Conservation (phyloP, 1,284 basidiomycete species). For the Stereum hirsutum region DNA sequence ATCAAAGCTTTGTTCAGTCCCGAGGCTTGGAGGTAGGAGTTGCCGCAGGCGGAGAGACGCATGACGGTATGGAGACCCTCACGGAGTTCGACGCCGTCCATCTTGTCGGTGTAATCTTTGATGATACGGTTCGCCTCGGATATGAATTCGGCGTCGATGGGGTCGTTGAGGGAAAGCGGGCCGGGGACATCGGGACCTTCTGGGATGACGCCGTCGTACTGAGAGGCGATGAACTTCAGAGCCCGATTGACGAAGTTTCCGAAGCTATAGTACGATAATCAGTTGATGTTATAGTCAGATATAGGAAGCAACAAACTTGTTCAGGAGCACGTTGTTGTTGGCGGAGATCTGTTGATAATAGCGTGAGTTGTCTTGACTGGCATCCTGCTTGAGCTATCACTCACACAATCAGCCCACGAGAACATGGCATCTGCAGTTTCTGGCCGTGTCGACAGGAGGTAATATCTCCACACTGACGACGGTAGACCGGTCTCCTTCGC, state of each 20-base stretch:
- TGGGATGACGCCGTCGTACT: slow-evolving; percentile 78
- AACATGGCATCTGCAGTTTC: slow-evolving; percentile 95
- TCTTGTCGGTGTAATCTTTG: slow-evolving; percentile 75
- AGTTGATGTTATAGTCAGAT: neutral
- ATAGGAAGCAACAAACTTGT: slow-evolving; percentile 59
- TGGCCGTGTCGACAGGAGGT: slow-evolving; percentile 87
- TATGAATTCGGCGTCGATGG: slow-evolving; percentile 72
- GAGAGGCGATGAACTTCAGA: slow-evolving; percentile 87
- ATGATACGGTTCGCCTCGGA: slow-evolving; percentile 76
- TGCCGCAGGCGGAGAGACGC: slow-evolving; percentile 87
- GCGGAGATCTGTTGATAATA: slow-evolving; percentile 80
- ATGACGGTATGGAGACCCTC: slow-evolving; percentile 84
- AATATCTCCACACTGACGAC: slow-evolving; percentile 95
- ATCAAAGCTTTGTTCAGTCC: slow-evolving; percentile 90
- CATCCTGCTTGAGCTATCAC: slow-evolving; percentile 16
- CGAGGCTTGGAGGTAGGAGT: slow-evolving; percentile 88
- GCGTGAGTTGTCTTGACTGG: too few relatives aligned
- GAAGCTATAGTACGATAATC: slow-evolving; percentile 42
- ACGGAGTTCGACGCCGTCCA: slow-evolving; percentile 91
- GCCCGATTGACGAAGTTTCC: slow-evolving; percentile 98
- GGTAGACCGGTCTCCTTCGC: slow-evolving; percentile 92
- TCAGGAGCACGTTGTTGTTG: slow-evolving; percentile 91
- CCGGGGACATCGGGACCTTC: slow-evolving; percentile 66
- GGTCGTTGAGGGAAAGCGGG: slow-evolving; percentile 58
- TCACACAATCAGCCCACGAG: slow-evolving; percentile 92